Base-by-base conservation (phyloP, 2,329 filamentous ascomycete species). In the Domatiomyces catenatus region DNA sequence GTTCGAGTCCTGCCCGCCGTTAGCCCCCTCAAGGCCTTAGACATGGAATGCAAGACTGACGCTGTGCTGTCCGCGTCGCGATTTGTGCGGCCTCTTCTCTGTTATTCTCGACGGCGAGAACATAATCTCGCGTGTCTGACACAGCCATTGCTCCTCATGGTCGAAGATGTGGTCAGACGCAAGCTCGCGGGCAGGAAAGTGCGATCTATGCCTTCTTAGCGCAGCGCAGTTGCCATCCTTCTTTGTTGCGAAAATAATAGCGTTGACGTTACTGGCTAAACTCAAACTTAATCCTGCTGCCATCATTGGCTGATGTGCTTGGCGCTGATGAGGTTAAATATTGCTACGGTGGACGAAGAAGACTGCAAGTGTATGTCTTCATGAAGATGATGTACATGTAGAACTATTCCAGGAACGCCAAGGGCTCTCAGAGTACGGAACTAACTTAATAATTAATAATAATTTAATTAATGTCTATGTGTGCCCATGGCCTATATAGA, bases 1-100 rank as follows among this genome's bases (percentile, higher is more conserved):
- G 70, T 61, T 80, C 74, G 53, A 84, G 68, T 63, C 74, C 77
- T 81, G 48, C 19, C 50, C 46, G 53, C 32, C 42, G 53, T 54
- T 52, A 56, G 56, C 49, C 42, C 32, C 42, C 18, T 17, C 52
- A 47, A 43, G 15, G 44, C 18, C n/a, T 3, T 22, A 2, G 20
- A 24, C 19, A 46, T 8, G 44, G 43, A 42, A 46, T 22, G 19
- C 10, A 26, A n/a, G n/a, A 54, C 56, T 47, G 42, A 72, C 71
- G 69, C 58, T 69, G 63, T 28, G 71, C 70, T 52, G 68, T 67
- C 47, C 62, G 57, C 50, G 64, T 62, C 19, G 71, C 71, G 57
- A 74, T 70, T 49, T 63, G 58, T 50, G 64, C 64, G 36, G 71
- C 71, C 58, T 69, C 70, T 48, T 66, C 62, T 56, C 68, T 70